Evolutionary conservation across 176 grass and related monocot species (phyloP), one percentile per base, ranked within the genome.

Genomic region (Musa schizocarpa): DNA sequence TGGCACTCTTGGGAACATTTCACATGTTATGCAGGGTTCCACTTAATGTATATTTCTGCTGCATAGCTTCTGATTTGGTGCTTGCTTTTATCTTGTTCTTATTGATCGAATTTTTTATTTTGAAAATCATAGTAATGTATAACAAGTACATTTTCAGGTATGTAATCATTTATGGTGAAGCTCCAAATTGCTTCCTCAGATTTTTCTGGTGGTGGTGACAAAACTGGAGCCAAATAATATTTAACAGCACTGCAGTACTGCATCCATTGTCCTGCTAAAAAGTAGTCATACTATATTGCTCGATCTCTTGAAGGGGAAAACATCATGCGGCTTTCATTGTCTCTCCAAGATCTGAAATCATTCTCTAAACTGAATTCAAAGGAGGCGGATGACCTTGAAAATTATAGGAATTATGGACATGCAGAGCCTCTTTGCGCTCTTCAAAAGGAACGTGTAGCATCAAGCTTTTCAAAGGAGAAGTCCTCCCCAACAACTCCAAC

Each of bases 401-500:
- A 68, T 72, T 84, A 87, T 78, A 73, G 81, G 80, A 82, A 59
- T 68, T 83, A 84, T 66, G 88, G 79, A 34, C 82, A 59, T 75
- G 77, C 84, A 57, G 94, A 88, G 22, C 84, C 84, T 81, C 65
- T 98, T 17, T 78, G 80, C 80, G 80, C 78, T 11, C 63, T 94
- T 89, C 83, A 88, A 83, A 94, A 82, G 76, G 88, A 93, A 83
- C 86, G 81, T 74, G 23, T 59, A 55, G 52, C 79, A 34, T 78
- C 88, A 67, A 94, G 86, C 78, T 98, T 98, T 82, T 98, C 95
- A 59, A 98, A 98, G 89, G 95, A 98, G 76, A 85, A 78, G 78
- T 83, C 88, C 58, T 80, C 95, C 62, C 90, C 95, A 27, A 79
- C 88, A 53, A 83, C 86, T 53, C 95, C 95, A 52, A 98, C 95